phyloP scores from a whole-genome alignment of 345 rosid genomes.

The Physaria fendleri region DNA sequence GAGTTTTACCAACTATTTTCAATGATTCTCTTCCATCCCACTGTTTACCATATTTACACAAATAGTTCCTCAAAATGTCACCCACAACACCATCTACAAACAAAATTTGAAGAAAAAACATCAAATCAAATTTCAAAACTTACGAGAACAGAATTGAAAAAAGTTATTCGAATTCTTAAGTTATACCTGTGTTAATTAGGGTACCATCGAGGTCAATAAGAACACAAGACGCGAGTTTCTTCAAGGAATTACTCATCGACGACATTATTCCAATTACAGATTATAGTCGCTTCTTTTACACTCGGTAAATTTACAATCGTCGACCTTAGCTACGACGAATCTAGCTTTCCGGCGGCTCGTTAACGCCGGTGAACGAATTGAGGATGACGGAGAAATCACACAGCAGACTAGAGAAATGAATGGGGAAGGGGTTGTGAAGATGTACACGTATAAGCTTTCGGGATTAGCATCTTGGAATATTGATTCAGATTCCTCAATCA shows the following conservation, averaged over 20 bases:
- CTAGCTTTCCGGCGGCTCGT: background rate
- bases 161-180: background rate
- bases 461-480: slow-evolving; percentile 14
- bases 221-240: slow-evolving; percentile 46
- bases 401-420: background rate
- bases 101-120: background rate
- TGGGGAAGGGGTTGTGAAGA: background rate
- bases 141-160: background rate
- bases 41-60: slow-evolving; percentile 70
- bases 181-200: slow-evolving; percentile 54
- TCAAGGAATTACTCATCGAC: slow-evolving; percentile 37
- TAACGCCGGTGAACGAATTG: background rate
- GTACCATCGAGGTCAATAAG: slow-evolving; percentile 80
- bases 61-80: slow-evolving; percentile 51
- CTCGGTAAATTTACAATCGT: background rate
- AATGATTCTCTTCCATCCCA: slow-evolving; percentile 92
- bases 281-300: background rate
- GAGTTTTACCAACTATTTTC: slow-evolving; percentile 60
- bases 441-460: background rate
- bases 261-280: slow-evolving; percentile 22
- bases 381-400: background rate
- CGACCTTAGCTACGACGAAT: background rate
- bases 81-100: slow-evolving; percentile 53
- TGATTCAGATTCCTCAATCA: slow-evolving; percentile 15
- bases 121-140: background rate